phyloP scores from a whole-genome alignment of 148 eudicot species.

The Diospyros lotus region DNA sequence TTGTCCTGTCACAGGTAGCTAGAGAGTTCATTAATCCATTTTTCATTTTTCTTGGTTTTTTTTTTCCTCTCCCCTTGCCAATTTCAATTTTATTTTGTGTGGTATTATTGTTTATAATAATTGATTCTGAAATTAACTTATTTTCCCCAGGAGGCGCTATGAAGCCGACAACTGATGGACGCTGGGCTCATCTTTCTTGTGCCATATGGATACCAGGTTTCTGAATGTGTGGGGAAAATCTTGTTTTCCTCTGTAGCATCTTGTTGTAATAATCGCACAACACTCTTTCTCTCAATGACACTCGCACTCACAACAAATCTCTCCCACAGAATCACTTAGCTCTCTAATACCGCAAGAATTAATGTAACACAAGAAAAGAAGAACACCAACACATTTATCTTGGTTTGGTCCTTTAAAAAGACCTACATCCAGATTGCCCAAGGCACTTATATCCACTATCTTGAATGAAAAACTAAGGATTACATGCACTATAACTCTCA shows the following conservation, averaged over 20 bases:
- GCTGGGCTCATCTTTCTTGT: slow-evolving; percentile 99
- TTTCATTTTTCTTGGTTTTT: not conserved
- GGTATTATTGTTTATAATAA: not conserved
- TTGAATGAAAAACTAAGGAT: too few relatives aligned
- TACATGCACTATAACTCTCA: too few relatives aligned
- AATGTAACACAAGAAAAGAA: too few relatives aligned
- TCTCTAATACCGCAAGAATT: too few relatives aligned
- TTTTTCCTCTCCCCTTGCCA: not conserved
- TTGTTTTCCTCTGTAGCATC: slow-evolving; percentile 5
- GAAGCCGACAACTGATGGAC: slow-evolving; percentile 97
- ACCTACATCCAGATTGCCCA: too few relatives aligned
- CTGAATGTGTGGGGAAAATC: slow-evolving; percentile 12
- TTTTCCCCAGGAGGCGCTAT: slow-evolving; percentile 79
- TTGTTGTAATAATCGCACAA: too few relatives aligned
- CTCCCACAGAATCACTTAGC: too few relatives aligned
- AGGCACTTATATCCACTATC: too few relatives aligned
- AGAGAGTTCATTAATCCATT: slow-evolving; percentile 1
- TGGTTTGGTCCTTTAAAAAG: too few relatives aligned
- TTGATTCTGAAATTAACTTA: not conserved
- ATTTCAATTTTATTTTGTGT: slow-evolving; percentile 1
- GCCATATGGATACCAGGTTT: slow-evolving; percentile 99
- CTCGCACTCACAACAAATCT: too few relatives aligned
- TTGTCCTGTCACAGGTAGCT: slow-evolving; percentile 83
- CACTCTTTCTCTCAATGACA: too few relatives aligned
- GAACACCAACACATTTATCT: too few relatives aligned